Evolutionary conservation across 164 flowering plant genomes (phyloP), one percentile per base, ranked within the genome.

Genomic region (Liquidambar formosana): DNA sequence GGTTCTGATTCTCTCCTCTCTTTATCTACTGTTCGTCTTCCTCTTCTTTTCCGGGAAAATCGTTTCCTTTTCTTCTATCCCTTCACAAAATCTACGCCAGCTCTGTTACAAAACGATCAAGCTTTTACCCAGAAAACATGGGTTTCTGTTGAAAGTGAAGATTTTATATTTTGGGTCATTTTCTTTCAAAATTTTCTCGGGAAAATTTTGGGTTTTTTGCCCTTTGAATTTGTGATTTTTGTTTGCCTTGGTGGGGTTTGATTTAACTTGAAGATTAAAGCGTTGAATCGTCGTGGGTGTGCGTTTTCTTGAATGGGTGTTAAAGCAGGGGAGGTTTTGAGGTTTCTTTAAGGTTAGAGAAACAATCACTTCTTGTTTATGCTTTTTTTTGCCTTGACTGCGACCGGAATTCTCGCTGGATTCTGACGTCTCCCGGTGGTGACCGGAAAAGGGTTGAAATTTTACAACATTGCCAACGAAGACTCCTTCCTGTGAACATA

Each of bases 311-410:
- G 46, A 64, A 26, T 59, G 53, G 66, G 48, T 67, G 56, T 51
- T 63, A 64, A 73, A 62, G 67, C 64, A 57, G 62, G 49, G 71
- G n/a, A n/a, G 63, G 23, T 33, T 16, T 75, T 70, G 77, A 74
- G 77, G 71, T 76, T 64, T 52, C 77, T 71, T 73, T 25, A 69
- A 70, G 79, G 48, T 66, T 70, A 57, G 64, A 60, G 60, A 58
- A 73, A 73, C 38, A 9, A 26, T 21, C 58, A 23, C 23, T 21
- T 21, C 22, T 54, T 54, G n/a, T n/a, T 54, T 52, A 16, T 52
- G 57, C 22, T 52, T 52, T 52, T n/a, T 18, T 56, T 56, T 10
- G 22, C 22, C 2, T 4, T 52, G 19, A 12, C 10, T 44, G 52
- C 46, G 51, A 46, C 41, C 52, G 54, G 14, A n/a, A 46, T 16